Evolutionary conservation across 805 yeast genomes (phyloP), one percentile per base, ranked within the genome.

Genomic region (Wickerhamia fluorescens): DNA sequence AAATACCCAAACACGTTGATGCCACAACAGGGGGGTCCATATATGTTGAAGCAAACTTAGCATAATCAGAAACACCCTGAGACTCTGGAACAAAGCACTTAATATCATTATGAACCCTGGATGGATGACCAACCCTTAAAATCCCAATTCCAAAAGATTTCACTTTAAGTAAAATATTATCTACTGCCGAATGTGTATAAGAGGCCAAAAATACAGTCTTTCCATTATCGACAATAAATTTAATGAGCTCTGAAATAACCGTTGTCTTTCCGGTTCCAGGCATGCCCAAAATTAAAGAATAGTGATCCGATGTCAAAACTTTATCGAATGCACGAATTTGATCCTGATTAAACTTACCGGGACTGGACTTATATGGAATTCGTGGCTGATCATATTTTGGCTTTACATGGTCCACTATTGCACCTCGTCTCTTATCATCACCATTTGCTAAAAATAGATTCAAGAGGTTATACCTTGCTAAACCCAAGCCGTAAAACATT

Each of bases 241-340:
- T 66, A 24, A 88, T 78, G 11, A 92, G 45, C 25, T 78, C 76
- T 0, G 94, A 81, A 30, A 92, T 87, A 1, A 88, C 82, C 0
- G 97, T 86, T 2, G 96, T 86, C 47, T 86, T 86, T 7, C 96
- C 98, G 0, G 97, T 92, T 3, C 98, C 98, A 0, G 98, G 98
- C 98, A 92, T 92, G 0, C 98, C 98, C 35, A 89, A 58, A 12
- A 92, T 71, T 42, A 92, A 61, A 4, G 88, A 66, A 47, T 84
- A 92, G 48, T 88, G 95, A 30, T 75, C 50, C 0, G 92, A 69
- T 10, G 66, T 52, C 27, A 86, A 48, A 0, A 78, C 84, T 35
- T 66, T 71, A 10, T 74, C 68, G 21, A 92, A 65, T 0, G 96
- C 97, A 2, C 32, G 41, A 4, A 60, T 35, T 47, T 92, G 98